phyloP scores from a whole-genome alignment of 2,329 filamentous ascomycete species.

The Magnaporthales sp. region DNA sequence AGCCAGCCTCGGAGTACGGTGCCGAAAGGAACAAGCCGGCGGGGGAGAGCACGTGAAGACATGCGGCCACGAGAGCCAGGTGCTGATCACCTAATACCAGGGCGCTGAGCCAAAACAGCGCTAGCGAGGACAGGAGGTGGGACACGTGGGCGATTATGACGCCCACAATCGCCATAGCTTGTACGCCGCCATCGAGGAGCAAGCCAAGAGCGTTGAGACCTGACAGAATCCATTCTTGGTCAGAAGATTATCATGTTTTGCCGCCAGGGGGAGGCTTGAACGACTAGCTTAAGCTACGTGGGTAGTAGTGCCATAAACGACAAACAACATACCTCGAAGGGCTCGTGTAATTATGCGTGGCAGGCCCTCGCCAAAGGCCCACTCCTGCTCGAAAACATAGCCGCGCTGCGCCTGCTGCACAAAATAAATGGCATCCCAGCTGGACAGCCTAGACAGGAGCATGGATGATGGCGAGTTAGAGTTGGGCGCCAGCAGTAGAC shows the following conservation, averaged over 20 bases:
- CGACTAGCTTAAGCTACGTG: background rate
- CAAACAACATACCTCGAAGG: conserved; percentile 17
- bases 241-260: background rate
- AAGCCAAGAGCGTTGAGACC: background rate
- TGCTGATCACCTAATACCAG: conserved; percentile 9
- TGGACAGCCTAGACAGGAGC: conserved; percentile 49
- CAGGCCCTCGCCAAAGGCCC: conserved; percentile 60
- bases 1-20: conserved; percentile 74
- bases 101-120: conserved; percentile 11
- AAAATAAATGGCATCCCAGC: conserved; percentile 81
- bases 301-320: background rate
- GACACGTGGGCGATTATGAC: conserved; percentile 61
- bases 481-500: conserved; percentile 28
- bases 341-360: conserved; percentile 32
- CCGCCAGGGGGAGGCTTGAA: background rate
- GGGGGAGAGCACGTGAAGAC: conserved; percentile 75
- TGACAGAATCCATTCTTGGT: background rate
- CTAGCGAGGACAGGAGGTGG: conserved; percentile 62
- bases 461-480: conserved; percentile 12
- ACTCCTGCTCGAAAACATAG: conserved; percentile 72
- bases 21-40: conserved; percentile 85
- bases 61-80: conserved; percentile 58
- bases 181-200: conserved; percentile 4
- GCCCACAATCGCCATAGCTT: conserved; percentile 37
- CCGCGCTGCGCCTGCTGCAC: conserved; percentile 52